Percentiles rank a stretch among this genome's conserved stretches.
Evolutionary conservation across 306 rosid species (phyloP).

Genomic region (Acacia melanoxylon): DNA sequence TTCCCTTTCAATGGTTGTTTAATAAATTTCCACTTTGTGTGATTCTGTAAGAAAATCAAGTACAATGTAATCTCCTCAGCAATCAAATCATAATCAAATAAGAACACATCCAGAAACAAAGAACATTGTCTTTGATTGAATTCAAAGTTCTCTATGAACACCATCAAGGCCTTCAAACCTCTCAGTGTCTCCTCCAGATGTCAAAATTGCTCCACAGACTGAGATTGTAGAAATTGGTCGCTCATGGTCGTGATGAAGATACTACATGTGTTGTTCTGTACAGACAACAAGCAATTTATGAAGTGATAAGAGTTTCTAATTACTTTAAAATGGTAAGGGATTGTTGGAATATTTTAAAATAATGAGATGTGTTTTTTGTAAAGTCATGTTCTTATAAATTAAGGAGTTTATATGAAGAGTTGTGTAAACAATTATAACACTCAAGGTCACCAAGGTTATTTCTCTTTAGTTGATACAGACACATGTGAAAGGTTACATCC

Average conservation of each 20-base stretch:
- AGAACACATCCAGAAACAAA: constrained; percentile 56
- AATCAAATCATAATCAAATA: constrained; percentile 56
- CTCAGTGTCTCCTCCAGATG: constrained; percentile 82
- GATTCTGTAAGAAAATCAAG: constrained; percentile 67
- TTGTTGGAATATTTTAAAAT: too few species aligned
- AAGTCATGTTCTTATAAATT: too few species aligned
- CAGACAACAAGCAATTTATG: too few species aligned
- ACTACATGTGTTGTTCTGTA: background rate
- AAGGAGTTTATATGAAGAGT: too few species aligned
- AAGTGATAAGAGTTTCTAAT: too few species aligned
- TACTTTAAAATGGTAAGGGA: too few species aligned
- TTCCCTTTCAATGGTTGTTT: constrained; percentile 84
- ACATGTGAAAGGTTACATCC: too few species aligned
- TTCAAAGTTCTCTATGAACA: constrained; percentile 69
- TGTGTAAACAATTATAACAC: too few species aligned
- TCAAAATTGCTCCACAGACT: constrained; percentile 82
- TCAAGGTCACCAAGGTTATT: too few species aligned
- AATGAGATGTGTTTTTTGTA: too few species aligned
- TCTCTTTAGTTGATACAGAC: too few species aligned
- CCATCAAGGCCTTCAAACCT: constrained; percentile 75
- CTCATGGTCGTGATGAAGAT: background rate
- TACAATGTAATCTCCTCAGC: constrained; percentile 75
- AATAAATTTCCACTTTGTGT: constrained; percentile 68
- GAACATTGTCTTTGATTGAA: constrained; percentile 74
- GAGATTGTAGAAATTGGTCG: background rate